phyloP scores from a whole-genome alignment of 768 basidiomycete species.

The Leccinum barrowsii region DNA sequence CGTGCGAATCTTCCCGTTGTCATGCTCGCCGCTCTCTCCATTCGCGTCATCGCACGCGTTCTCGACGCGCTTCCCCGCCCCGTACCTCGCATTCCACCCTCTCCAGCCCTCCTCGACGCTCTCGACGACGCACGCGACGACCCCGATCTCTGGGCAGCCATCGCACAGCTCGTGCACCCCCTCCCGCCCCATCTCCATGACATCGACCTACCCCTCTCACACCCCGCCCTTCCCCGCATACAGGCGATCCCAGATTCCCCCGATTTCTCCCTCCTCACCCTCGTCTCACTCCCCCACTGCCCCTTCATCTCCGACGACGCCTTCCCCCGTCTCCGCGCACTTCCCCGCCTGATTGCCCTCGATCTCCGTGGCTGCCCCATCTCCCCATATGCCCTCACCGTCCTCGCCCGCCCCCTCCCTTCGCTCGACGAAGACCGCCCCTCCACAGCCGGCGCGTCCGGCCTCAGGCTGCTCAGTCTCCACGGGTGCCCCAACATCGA shows the following conservation, averaged over 20 bases:
- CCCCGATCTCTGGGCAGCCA: slow-evolving; percentile 58
- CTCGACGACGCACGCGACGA: slow-evolving; percentile 41
- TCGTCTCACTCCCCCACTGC: slow-evolving; percentile 58
- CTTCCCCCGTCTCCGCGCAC: slow-evolving; percentile 44
- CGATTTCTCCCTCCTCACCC: slow-evolving; percentile 60
- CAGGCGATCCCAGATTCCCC: slow-evolving; percentile 52
- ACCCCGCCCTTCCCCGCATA: slow-evolving; percentile 51
- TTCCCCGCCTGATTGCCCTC: slow-evolving; percentile 59
- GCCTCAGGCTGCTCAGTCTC: slow-evolving; percentile 55
- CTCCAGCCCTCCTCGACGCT: slow-evolving; percentile 42
- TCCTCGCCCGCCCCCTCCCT: slow-evolving; percentile 42
- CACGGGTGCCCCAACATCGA: slow-evolving; percentile 50
- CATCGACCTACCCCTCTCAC: slow-evolving; percentile 49
- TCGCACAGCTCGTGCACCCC: slow-evolving; percentile 56
- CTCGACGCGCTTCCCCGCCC: slow-evolving; percentile 36
- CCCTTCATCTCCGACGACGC: slow-evolving; percentile 55
- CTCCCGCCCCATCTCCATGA: slow-evolving; percentile 40
- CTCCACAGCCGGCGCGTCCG: slow-evolving; percentile 46
- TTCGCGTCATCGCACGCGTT: slow-evolving; percentile 39
- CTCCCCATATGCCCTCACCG: slow-evolving; percentile 48
- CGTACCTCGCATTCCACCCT: slow-evolving; percentile 34
- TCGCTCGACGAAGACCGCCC: not conserved
- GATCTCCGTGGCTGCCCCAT: slow-evolving; percentile 57
- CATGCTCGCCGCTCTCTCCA: slow-evolving; percentile 46
- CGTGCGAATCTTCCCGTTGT: slow-evolving; percentile 16